A percentile compares a stretch with the other conserved stretches of the same genome.
phyloP scores from a whole-genome alignment of 345 rosid genomes.

The Populus tremula region DNA sequence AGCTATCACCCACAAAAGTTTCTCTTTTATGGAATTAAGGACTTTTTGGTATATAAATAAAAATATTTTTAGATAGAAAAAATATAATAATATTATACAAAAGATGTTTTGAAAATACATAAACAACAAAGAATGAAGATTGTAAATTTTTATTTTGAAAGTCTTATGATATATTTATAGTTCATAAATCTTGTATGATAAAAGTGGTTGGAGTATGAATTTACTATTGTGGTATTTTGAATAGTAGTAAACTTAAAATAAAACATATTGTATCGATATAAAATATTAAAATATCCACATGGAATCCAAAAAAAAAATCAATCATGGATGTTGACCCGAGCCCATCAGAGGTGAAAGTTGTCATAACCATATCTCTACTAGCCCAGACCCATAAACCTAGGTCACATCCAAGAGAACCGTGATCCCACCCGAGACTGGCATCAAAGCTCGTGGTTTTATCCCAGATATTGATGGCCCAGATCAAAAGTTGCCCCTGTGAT shows the following conservation, averaged over 20 bases:
- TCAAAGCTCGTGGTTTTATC: conserved; percentile 29
- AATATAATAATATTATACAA: too few relatives aligned
- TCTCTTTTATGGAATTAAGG: rapidly evolving
- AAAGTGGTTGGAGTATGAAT: rapidly evolving
- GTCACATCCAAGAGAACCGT: conserved; percentile 33
- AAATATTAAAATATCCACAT: too few relatives aligned
- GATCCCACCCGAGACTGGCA: conserved; percentile 16
- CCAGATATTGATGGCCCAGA: conserved; percentile 7
- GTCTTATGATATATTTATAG: too few relatives aligned
- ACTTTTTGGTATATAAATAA: rapidly evolving
- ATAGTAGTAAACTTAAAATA: rapidly evolving
- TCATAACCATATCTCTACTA: neutral
- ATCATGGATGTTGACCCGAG: rapidly evolving
- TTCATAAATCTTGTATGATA: too few relatives aligned
- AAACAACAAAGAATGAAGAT: too few relatives aligned
- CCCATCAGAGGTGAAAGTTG: too few relatives aligned
- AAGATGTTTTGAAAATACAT: too few relatives aligned
- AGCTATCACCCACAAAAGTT: rapidly evolving
- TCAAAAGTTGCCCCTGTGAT: conserved; percentile 46
- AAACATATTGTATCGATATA: rapidly evolving
- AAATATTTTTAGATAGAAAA: rapidly evolving
- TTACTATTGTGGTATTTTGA: too few relatives aligned
- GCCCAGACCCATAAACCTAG: conserved; percentile 28
- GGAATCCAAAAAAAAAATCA: rapidly evolving
- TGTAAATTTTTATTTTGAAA: rapidly evolving